A percentile compares a stretch with the other conserved stretches of the same genome.
Evolutionary conservation across 2,329 filamentous ascomycete genomes (phyloP).

Genomic region (Trichoderma guizhouense): DNA sequence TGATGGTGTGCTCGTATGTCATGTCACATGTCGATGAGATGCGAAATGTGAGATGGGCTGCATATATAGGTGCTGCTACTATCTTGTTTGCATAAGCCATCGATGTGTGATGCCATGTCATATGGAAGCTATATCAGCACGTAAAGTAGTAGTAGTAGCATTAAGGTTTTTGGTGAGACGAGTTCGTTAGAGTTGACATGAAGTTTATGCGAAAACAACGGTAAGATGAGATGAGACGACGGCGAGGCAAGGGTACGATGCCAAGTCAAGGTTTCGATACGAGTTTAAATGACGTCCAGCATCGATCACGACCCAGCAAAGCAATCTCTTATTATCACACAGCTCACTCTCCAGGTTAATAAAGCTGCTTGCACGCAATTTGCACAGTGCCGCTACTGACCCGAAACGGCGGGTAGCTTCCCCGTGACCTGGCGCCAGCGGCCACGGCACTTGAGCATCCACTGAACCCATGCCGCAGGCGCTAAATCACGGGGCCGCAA

Average conservation of each 20-base stretch:
- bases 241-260: not conserved
- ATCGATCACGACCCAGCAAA: not conserved
- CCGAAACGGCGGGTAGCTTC: constrained; percentile 8
- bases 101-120: not conserved
- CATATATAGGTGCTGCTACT: not conserved
- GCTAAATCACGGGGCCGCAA: not conserved
- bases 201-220: not conserved
- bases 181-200: not conserved
- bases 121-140: not conserved
- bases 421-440: not conserved
- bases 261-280: not conserved
- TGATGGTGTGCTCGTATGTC: not conserved
- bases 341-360: not conserved
- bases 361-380: not conserved
- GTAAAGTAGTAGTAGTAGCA: not conserved
- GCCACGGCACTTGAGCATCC: not conserved
- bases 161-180: not conserved
- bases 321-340: not conserved
- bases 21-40: not conserved
- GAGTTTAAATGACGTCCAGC: not conserved
- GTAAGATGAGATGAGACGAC: not conserved
- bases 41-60: not conserved
- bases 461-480: not conserved
- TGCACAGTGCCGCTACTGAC: not conserved
- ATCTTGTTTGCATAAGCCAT: not conserved